Evolutionary conservation across 176 grass and related monocot genomes (phyloP).

Genomic region (Cymbopogon citratus): DNA sequence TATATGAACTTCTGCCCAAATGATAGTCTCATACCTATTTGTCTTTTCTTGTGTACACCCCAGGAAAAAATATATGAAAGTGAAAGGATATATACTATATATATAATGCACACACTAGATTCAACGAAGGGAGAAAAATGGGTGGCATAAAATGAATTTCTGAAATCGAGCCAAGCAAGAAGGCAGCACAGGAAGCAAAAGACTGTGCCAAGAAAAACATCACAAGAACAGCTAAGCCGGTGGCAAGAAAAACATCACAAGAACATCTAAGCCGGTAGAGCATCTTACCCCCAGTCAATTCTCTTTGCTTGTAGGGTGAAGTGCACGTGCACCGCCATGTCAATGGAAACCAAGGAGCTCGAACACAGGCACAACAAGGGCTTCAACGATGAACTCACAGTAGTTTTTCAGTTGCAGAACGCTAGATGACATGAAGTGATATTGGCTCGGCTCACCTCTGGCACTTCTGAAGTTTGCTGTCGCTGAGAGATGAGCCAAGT

Average conservation of each 20-base stretch:
- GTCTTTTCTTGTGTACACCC: not conserved
- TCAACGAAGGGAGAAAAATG: not conserved
- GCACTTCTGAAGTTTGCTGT: not conserved
- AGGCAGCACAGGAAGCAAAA: not conserved
- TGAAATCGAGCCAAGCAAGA: not conserved
- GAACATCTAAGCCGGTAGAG: not conserved
- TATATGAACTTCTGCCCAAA: not conserved
- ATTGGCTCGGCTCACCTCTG: constrained; percentile 52
- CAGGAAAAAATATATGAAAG: not conserved
- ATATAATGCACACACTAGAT: not conserved
- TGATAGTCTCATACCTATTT: not conserved
- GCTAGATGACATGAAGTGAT: constrained; percentile 45
- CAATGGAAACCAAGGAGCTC: not conserved
- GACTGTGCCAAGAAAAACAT: not conserved
- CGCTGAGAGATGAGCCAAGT: constrained; percentile 41
- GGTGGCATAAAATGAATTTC: not conserved
- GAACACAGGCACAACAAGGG: not conserved
- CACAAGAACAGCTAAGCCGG: not conserved
- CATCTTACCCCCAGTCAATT: not conserved
- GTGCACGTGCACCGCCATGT: not conserved
- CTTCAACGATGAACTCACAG: constrained; percentile 12
- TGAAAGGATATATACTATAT: not conserved
- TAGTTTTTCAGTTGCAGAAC: constrained; percentile 17
- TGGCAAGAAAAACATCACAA: constrained; percentile 5
- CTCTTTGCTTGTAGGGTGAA: not conserved